Conservation (phyloP, 805 yeast genomes). For the Phaffomyces antillensis region DNA sequence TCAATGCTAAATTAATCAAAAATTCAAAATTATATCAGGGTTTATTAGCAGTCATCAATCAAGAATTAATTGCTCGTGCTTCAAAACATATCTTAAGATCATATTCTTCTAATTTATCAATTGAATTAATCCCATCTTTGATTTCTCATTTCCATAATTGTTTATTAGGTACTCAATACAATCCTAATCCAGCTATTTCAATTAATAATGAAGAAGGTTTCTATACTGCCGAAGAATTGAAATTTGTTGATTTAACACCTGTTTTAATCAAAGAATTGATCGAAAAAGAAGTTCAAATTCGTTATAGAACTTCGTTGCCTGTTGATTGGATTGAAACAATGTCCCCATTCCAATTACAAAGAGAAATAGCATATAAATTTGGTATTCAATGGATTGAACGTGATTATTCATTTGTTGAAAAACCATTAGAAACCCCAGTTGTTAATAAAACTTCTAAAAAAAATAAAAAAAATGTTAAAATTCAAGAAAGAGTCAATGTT, state of each 20-base stretch:
- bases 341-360: conserved; percentile 40
- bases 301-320: conserved; percentile 59
- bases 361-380: conserved; percentile 66
- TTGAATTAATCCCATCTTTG: conserved; percentile 48
- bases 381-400: conserved; percentile 78
- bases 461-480: too few relatives aligned
- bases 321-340: conserved; percentile 38
- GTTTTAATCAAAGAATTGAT: conserved; percentile 38
- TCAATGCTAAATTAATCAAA: conserved; percentile 3
- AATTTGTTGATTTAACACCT: conserved; percentile 41
- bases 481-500: conserved; percentile 28
- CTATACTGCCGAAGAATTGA: conserved; percentile 33
- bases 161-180: conserved; percentile 48
- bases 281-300: conserved; percentile 43
- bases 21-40: conserved; percentile 10
- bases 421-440: conserved; percentile 5
- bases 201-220: conserved; percentile 35
- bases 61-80: conserved; percentile 76
- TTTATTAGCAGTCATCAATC: conserved; percentile 13
- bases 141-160: conserved; percentile 68
- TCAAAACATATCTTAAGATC: conserved; percentile 65
- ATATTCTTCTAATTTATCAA: conserved; percentile 39
- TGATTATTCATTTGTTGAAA: conserved; percentile 28
- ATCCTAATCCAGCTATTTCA: conserved; percentile 30
- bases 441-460: too few relatives aligned